Evolutionary conservation across 2,329 filamentous ascomycete genomes (phyloP).

Genomic region (Penicillium fuscoglaucum): DNA sequence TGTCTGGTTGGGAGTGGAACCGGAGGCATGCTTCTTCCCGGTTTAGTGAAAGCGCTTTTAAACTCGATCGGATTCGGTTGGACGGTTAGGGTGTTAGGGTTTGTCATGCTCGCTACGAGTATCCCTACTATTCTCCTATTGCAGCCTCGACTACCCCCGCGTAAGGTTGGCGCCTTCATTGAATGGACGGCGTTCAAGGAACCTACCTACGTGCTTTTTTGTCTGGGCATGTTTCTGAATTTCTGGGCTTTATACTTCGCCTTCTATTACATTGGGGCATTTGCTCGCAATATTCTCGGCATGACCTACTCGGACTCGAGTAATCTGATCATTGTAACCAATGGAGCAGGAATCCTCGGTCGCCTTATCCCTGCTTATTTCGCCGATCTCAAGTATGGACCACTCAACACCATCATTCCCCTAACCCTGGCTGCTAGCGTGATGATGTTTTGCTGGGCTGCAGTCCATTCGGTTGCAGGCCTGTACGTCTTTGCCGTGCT

Average conservation of each 20-base stretch:
- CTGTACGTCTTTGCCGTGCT: conserved; percentile 48
- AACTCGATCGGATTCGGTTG: conserved; percentile 9
- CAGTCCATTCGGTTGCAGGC: conserved; percentile 43
- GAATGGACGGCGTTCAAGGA: conserved; percentile 16
- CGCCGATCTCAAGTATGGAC: conserved; percentile 55
- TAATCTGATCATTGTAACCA: conserved; percentile 58
- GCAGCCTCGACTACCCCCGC: conserved; percentile 11
- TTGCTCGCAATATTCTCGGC: conserved; percentile 44
- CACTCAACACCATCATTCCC: conserved; percentile 58
- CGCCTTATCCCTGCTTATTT: conserved; percentile 56
- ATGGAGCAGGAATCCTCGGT: conserved; percentile 57
- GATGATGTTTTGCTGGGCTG: conserved; percentile 59
- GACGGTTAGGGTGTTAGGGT: conserved; percentile 38
- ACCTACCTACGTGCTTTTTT: conserved; percentile 42
- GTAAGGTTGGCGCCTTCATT: conserved; percentile 9
- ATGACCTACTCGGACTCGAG: conserved; percentile 50
- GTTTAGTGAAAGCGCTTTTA: conserved; percentile 8
- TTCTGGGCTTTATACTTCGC: conserved; percentile 46
- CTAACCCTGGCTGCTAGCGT: conserved; percentile 49
- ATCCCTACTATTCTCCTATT: conserved; percentile 11
- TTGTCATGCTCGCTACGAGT: conserved; percentile 17
- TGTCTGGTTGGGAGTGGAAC: conserved; percentile 2
- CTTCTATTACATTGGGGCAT: conserved; percentile 60
- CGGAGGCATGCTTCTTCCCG: conserved; percentile 11
- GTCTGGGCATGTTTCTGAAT: conserved; percentile 19